Percentiles rank a stretch among this genome's conserved stretches.
These are phyloP conservation scores for Fraxinus quadrangulata DNA, from an alignment of 257 asterid species.

Conservation along the genomic window DNA sequence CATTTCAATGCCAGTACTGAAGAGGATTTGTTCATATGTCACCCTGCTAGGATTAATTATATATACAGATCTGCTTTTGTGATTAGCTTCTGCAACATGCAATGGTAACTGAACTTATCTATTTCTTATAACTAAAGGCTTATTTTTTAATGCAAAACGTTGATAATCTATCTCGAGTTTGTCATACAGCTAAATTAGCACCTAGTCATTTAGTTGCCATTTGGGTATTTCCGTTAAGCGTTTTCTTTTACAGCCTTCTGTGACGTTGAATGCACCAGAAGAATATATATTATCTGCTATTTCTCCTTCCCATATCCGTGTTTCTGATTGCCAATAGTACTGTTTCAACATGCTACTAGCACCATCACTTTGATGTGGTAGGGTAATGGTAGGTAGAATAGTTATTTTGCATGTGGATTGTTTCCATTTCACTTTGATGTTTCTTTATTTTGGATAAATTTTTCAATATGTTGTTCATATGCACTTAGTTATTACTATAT, in stretches of 20 bases:
- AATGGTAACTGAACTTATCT: background rate
- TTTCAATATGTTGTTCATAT: background rate
- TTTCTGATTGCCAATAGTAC: slow-evolving; percentile 8
- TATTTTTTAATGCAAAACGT: too few relatives aligned
- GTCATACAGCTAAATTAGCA: background rate
- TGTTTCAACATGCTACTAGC: background rate
- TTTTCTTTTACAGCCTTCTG: too few relatives aligned
- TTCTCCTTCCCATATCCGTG: background rate
- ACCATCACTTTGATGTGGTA: background rate
- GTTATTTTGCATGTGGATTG: background rate
- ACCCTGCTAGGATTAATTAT: background rate
- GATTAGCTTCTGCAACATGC: background rate
- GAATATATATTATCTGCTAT: background rate
- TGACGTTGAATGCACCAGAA: background rate
- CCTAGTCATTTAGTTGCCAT: background rate
- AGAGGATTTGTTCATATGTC: slow-evolving; percentile 11
- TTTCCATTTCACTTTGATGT: background rate
- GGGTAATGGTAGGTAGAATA: background rate
- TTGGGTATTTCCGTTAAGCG: background rate
- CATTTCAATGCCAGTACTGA: slow-evolving; percentile 3
- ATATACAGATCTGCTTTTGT: background rate
- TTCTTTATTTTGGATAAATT: background rate
- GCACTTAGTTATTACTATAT: background rate
- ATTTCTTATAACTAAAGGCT: background rate
- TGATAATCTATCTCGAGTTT: background rate